phyloP scores from a whole-genome alignment of 768 basidiomycete species.

The Boletus eberwhitei region DNA sequence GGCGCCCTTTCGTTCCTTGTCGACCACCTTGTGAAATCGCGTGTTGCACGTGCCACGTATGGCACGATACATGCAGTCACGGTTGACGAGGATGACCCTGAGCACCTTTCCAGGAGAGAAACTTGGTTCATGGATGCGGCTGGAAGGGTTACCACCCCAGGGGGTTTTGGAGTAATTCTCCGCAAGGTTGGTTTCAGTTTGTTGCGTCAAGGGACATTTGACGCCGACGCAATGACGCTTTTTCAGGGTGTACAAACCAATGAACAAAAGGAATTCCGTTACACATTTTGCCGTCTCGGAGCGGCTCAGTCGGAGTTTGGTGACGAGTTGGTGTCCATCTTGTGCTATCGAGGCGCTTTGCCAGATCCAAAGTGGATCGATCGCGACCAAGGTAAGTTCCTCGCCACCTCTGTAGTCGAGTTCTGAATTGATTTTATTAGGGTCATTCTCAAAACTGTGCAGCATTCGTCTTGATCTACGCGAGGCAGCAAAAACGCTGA shows the following conservation, averaged over 20 bases:
- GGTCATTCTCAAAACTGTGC: slow-evolving; percentile 13
- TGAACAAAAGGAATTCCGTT: slow-evolving; percentile 16
- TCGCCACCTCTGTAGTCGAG: rapidly evolving
- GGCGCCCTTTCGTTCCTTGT: slow-evolving; percentile 40
- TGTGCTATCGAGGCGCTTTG: slow-evolving; percentile 13
- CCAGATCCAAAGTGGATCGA: slow-evolving; percentile 13
- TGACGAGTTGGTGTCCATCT: not conserved
- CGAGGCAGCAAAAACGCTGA: slow-evolving; percentile 1
- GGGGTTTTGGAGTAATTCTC: slow-evolving; percentile 3
- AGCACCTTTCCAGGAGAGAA: slow-evolving; percentile 9
- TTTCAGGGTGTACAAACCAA: slow-evolving; percentile 7
- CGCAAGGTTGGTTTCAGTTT: not conserved
- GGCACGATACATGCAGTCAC: slow-evolving; percentile 46
- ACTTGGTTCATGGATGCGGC: not conserved
- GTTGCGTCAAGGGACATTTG: not conserved
- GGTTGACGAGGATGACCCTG: not conserved
- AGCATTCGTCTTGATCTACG: slow-evolving; percentile 2
- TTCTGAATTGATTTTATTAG: slow-evolving; percentile 1
- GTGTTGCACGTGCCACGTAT: slow-evolving; percentile 44
- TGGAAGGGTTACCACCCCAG: slow-evolving; percentile 8
- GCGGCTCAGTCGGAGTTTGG: not conserved
- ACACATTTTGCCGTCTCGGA: not conserved
- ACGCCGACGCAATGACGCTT: not conserved
- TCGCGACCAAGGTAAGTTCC: not conserved
- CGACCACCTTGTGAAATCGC: slow-evolving; percentile 43